Evolutionary conservation across 441 rosid genomes (phyloP), one percentile per base, ranked within the genome.

Genomic region (Pelargonium cotyledonis): DNA sequence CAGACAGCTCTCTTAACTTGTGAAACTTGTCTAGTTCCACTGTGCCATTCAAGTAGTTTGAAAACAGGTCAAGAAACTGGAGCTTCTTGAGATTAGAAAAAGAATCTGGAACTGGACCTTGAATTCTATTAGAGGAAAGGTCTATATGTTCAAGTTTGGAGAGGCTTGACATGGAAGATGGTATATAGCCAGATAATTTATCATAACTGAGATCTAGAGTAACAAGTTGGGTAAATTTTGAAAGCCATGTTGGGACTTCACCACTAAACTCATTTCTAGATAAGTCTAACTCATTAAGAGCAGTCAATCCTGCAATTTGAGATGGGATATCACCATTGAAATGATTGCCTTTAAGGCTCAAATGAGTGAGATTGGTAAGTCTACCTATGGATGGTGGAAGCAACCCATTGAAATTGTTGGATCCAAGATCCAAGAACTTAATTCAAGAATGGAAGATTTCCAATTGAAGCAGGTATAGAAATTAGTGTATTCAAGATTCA

Each of bases 391-490:
- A 77, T 66, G n/a, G 18, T 0, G 76, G 73, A 11, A 73, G 10
- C 12, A 7, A 15, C 10, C 71, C 68, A 4, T 16, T 46, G 7
- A 76, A 72, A 0, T 7, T 7, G 57, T 44, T 61, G 5, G 0
- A 0, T 0, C 0, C 7, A 8, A 66, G 29, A 2, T 40, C 47
- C 4, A 77, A 57, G 1, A 3, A 0, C 0, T 0, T 21, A n/a
- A n/a, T n/a, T n/a, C 29, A 76, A 8, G 16, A 61, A 66, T 0
- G 15, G 1, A 0, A 78, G 67, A 29, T 69, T 72, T 0, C 65
- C 76, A 0, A 81, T 0, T 1, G 78, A 76, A 10, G 3, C 14
- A 0, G 80, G 76, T 11, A 78, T 12, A 63, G 18, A 78, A 66
- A 6, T 1, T 38, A 2, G 79, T 75, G 0, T 0, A 0, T 0